phyloP scores from a whole-genome alignment of 495 filamentous ascomycete genomes.

The Durotheca rogersii region DNA sequence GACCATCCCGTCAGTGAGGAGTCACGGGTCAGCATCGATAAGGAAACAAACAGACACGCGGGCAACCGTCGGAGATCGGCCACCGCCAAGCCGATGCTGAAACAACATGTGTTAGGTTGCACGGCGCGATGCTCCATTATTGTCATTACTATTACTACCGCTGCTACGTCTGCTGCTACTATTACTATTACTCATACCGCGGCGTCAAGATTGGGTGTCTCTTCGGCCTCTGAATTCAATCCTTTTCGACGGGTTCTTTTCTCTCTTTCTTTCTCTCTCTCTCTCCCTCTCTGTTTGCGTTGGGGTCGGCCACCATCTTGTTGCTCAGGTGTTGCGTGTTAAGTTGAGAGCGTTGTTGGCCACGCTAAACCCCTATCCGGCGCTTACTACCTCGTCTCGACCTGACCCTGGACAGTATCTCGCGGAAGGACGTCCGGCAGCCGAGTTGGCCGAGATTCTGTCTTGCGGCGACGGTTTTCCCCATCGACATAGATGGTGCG shows the following conservation, averaged over 20 bases:
- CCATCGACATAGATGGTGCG: background rate
- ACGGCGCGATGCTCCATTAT: background rate
- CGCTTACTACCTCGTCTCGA: background rate
- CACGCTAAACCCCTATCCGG: background rate
- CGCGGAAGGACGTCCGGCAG: background rate
- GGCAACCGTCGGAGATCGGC: no score
- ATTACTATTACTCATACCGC: conserved; percentile 6
- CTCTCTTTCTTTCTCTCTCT: no score
- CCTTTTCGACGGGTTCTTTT: no score
- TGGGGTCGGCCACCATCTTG: background rate
- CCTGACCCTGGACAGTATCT: background rate
- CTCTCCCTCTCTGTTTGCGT: background rate
- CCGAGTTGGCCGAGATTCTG: background rate
- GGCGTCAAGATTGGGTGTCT: background rate
- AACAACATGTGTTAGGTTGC: no score
- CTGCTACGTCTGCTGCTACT: conserved; percentile 11
- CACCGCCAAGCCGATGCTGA: no score
- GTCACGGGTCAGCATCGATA: no score
- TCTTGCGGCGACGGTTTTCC: background rate
- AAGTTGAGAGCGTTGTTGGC: background rate
- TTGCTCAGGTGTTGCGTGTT: no score
- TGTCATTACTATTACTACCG: no score
- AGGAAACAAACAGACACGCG: no score
- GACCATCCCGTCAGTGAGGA: no score
- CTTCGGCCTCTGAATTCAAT: background rate